Conservation (phyloP, 768 basidiomycete species). For the Hemileccinum impolitum region DNA sequence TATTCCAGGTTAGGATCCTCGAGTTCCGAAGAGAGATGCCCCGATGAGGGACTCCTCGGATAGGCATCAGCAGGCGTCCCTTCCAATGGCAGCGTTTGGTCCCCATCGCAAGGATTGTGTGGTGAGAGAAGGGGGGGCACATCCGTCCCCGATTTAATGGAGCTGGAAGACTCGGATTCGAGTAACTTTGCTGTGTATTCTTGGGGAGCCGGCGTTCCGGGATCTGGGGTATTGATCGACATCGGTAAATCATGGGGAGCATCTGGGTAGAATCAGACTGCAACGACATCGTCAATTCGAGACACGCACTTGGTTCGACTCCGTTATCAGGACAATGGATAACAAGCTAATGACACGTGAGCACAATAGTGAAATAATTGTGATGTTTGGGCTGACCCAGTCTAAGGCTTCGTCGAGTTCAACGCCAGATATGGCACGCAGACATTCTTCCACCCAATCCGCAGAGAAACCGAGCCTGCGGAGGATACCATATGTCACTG, state of each 20-base stretch:
- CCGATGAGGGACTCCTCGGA: slow-evolving; percentile 21
- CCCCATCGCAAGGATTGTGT: neutral
- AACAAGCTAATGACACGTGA: slow-evolving; percentile 49
- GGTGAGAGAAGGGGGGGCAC: slow-evolving; percentile 40
- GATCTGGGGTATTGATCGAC: slow-evolving; percentile 1
- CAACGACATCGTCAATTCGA: neutral
- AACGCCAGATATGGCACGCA: slow-evolving; percentile 57
- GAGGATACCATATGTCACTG: slow-evolving; percentile 77
- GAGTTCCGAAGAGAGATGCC: slow-evolving; percentile 34
- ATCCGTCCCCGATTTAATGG: slow-evolving; percentile 37
- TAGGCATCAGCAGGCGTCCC: slow-evolving; percentile 6
- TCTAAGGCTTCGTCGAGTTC: slow-evolving; percentile 88
- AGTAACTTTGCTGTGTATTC: neutral
- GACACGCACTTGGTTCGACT: slow-evolving; percentile 36
- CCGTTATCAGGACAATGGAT: slow-evolving; percentile 62
- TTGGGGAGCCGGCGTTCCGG: slow-evolving; percentile 2
- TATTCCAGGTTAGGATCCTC: slow-evolving; percentile 62
- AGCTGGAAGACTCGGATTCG: slow-evolving; percentile 1
- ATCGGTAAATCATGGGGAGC: slow-evolving; percentile 11
- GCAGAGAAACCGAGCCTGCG: slow-evolving; percentile 75
- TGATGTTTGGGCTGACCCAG: slow-evolving; percentile 59
- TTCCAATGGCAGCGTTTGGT: slow-evolving; percentile 2
- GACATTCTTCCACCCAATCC: slow-evolving; percentile 65
- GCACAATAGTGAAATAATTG: neutral
- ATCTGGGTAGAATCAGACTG: slow-evolving; percentile 5